These are phyloP conservation scores for Styphnolobium japonicum DNA, from an alignment of 306 rosid genomes.

Conservation along the genomic window DNA sequence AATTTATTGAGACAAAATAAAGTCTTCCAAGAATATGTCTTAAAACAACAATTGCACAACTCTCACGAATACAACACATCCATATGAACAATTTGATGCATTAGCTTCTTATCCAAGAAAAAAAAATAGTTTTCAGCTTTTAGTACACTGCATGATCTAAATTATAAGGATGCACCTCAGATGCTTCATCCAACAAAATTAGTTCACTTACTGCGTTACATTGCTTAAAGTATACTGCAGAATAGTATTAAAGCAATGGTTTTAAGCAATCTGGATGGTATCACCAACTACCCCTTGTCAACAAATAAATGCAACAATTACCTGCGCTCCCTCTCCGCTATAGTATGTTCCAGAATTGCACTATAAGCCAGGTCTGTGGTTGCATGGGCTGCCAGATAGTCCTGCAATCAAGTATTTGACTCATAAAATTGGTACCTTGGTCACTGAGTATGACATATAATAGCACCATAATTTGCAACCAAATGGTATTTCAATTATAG, in stretches of 20 bases:
- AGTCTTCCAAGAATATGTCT: too few species aligned
- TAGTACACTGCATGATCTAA: background rate
- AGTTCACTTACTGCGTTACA: conserved; percentile 6
- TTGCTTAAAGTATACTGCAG: background rate
- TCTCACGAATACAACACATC: background rate
- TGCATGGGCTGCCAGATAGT: conserved; percentile 76
- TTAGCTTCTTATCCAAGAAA: conserved; percentile 19
- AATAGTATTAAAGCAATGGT: background rate
- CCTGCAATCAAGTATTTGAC: conserved; percentile 57
- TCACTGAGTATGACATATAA: conserved; percentile 14
- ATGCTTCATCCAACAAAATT: conserved; percentile 16
- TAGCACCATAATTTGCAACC: conserved; percentile 21
- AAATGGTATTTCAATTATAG: conserved; percentile 11
- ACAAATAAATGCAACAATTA: conserved; percentile 44
- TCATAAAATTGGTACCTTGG: conserved; percentile 23
- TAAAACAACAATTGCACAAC: background rate
- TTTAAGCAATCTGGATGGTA: conserved; percentile 8
- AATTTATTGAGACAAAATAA: too few species aligned
- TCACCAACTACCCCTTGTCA: conserved; percentile 13
- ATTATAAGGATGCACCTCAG: conserved; percentile 2
- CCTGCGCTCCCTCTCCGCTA: conserved; percentile 99
- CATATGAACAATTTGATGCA: background rate
- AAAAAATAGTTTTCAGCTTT: background rate
- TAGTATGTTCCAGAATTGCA: conserved; percentile 92
- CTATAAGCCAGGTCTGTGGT: conserved; percentile 91